Percentiles rank a stretch among this genome's conserved stretches.
phyloP scores from a whole-genome alignment of 176 grass and related monocot genomes.

The Typha latifolia region DNA sequence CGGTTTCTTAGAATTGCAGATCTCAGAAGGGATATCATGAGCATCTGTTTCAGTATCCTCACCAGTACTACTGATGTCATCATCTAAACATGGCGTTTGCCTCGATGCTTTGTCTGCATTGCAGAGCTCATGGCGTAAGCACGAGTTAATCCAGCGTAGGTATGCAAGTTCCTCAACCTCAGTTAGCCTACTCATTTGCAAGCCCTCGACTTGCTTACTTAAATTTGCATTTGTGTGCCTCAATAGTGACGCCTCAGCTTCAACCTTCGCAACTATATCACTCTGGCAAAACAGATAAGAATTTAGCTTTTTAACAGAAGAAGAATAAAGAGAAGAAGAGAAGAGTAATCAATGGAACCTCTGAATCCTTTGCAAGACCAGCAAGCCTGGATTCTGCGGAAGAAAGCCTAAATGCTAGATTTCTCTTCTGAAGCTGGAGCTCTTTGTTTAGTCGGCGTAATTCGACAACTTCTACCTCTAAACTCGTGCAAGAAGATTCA shows the following conservation, averaged over 20 bases:
- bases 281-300: slow-evolving; percentile 32
- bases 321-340: slow-evolving; percentile 1
- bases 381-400: slow-evolving; percentile 89
- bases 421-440: slow-evolving; percentile 92
- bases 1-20: slow-evolving; percentile 2
- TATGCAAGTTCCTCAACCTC: slow-evolving; percentile 99
- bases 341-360: slow-evolving; percentile 49
- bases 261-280: slow-evolving; percentile 84
- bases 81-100: slow-evolving; percentile 31
- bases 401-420: slow-evolving; percentile 72
- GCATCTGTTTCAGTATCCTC: slow-evolving; percentile 15
- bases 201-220: slow-evolving; percentile 93
- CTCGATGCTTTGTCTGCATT: slow-evolving; percentile 64
- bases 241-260: slow-evolving; percentile 82
- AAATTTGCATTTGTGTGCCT: slow-evolving; percentile 85
- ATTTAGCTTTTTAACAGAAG: neutral
- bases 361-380: slow-evolving; percentile 60
- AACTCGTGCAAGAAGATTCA: slow-evolving; percentile 43
- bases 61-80: slow-evolving; percentile 16
- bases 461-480: slow-evolving; percentile 84
- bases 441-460: slow-evolving; percentile 85
- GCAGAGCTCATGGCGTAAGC: slow-evolving; percentile 78
- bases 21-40: slow-evolving; percentile 19
- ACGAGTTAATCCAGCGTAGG: slow-evolving; percentile 97
- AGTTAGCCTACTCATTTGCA: slow-evolving; percentile 86